Base-by-base conservation (phyloP, 495 filamentous ascomycete species). In the Hypoxylon fragiforme region DNA sequence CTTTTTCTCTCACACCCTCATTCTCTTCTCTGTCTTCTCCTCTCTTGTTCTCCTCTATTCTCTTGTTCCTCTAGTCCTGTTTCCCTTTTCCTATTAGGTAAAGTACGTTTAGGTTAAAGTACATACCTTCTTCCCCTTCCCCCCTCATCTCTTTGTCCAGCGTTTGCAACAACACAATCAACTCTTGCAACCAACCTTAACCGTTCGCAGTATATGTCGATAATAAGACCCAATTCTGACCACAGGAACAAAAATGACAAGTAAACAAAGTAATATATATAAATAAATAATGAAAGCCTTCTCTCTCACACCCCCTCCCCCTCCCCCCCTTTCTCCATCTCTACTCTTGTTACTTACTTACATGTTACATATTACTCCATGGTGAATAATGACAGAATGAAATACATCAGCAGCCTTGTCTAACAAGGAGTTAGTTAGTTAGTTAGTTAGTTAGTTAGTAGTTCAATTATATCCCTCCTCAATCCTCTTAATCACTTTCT, bases 141-240 rank as follows among this genome's bases (percentile, higher is more conserved):
- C 20, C 13, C 35, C 18, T 13, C 16, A 36, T 52, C 55, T 57
- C 60, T 68, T 71, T 71, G 55, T 64, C 55, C 53, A 36, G 66
- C 68, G 72, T 75, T 72, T 73, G 72, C 69, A 62, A 62, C 51
- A 37, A 62, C 51, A 37, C 58, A 45, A 43, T 31, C 13, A 38
- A 32, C 38, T 37, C 36, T 35, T 43, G 41, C 34, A 40, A 62
- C 66, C 30, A 43, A 37, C 49, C 22, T 36, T 41, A 9, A 45
- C 59, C 54, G 59, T 58, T 63, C 59, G 59, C 59, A 58, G 59
- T 56, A 44, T 52, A 46, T 34, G 37, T 24, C 13, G 36, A 50
- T 50, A 46, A 49, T 44, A 50, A 34, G 32, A 3, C 34, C 3
- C 16, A 44, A 52, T 53, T 22, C 59, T 57, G 13, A 35, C 20